Conservation (phyloP, 257 asterid species). For the Przewalskia tangutica region DNA sequence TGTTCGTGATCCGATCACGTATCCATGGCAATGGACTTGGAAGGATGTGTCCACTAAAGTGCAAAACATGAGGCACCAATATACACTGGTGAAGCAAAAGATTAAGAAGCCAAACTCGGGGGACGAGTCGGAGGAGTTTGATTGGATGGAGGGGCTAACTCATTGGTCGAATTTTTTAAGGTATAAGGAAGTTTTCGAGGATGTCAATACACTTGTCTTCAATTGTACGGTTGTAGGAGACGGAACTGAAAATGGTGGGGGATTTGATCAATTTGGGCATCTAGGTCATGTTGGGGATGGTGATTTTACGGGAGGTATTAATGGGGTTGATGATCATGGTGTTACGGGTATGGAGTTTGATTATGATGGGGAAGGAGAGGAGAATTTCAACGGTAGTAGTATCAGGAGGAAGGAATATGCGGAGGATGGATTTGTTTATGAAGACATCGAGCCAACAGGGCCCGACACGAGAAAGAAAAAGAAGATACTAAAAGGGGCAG, state of each 20-base stretch:
- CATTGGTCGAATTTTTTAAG: slow-evolving; percentile 91
- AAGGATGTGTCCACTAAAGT: slow-evolving; percentile 93
- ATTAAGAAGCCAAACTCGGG: slow-evolving; percentile 58
- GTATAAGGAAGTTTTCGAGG: slow-evolving; percentile 88
- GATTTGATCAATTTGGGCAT: slow-evolving; percentile 62
- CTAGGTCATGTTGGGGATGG: slow-evolving; percentile 50
- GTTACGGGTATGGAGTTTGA: slow-evolving; percentile 76
- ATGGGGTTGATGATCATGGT: slow-evolving; percentile 61
- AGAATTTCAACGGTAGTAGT: slow-evolving; percentile 38
- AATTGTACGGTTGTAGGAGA: slow-evolving; percentile 37
- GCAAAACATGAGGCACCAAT: slow-evolving; percentile 98
- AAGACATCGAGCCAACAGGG: slow-evolving; percentile 49
- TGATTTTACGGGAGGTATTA: slow-evolving; percentile 65
- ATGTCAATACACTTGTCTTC: slow-evolving; percentile 40
- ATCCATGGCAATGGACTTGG: slow-evolving; percentile 99
- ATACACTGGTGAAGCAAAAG: slow-evolving; percentile 93
- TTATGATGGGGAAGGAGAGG: slow-evolving; percentile 74
- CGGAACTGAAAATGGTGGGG: slow-evolving; percentile 52
- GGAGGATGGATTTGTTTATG: slow-evolving; percentile 47
- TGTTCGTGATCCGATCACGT: slow-evolving; percentile 46
- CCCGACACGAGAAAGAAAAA: slow-evolving; percentile 61
- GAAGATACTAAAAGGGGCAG: slow-evolving; percentile 52
- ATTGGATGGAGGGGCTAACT: slow-evolving; percentile 85
- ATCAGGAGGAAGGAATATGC: slow-evolving; percentile 45
- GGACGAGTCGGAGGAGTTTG: slow-evolving; percentile 64